Percentiles rank a stretch among this genome's conserved stretches.
Conservation (phyloP, 306 rosid genomes). For the Vigna reflexopilosa region DNA sequence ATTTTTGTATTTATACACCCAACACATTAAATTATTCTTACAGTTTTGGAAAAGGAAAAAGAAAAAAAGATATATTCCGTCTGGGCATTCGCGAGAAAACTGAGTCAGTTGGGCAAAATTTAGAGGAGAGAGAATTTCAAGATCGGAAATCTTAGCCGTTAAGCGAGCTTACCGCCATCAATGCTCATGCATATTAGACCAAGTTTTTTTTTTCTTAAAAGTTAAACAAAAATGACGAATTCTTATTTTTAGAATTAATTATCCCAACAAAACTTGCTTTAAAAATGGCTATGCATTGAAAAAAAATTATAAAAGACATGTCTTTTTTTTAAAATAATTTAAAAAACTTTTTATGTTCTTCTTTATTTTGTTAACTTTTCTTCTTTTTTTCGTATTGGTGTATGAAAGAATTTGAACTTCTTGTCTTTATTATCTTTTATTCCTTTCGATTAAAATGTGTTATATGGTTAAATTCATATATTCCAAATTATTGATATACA, state of each 20-base stretch:
- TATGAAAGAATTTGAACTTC: neutral
- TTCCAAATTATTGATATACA: neutral
- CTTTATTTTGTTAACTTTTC: neutral
- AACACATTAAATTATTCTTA: neutral
- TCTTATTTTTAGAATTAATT: neutral
- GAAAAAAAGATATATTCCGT: conserved; percentile 8
- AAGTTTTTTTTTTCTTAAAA: neutral
- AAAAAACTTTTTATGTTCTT: neutral
- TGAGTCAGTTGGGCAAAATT: conserved; percentile 21
- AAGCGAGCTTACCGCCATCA: conserved; percentile 47
- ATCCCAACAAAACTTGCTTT: neutral
- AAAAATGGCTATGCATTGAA: neutral
- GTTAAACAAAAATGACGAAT: neutral
- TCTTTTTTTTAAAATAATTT: neutral
- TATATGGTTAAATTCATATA: too few species aligned
- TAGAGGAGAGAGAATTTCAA: conserved; percentile 31
- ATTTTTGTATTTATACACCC: conserved; percentile 26
- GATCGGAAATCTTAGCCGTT: conserved; percentile 44
- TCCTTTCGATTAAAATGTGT: too few species aligned
- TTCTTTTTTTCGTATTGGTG: neutral
- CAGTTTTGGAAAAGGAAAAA: conserved; percentile 9
- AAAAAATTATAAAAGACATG: neutral
- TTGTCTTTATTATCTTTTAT: neutral
- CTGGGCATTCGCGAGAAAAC: conserved; percentile 43
- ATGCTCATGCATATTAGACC: conserved; percentile 31